A percentile compares a stretch with the other conserved stretches of the same genome.
Evolutionary conservation across 352 stramenopile species (phyloP).

Genomic region (Phytophthora fragariaefolia): DNA sequence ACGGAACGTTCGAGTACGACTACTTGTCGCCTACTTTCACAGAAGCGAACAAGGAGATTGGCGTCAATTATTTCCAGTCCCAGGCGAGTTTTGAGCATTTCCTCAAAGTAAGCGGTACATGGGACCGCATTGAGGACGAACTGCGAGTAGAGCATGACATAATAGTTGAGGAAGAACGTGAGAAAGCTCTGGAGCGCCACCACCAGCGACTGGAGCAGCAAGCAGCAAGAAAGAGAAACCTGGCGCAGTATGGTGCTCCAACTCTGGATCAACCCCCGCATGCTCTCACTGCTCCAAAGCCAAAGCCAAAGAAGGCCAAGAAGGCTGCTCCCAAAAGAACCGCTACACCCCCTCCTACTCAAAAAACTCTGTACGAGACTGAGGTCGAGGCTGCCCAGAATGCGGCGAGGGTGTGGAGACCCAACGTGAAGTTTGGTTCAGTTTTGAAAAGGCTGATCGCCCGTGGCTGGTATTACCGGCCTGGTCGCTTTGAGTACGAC

Average conservation of each 20-base stretch:
- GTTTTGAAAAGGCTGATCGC: constrained; percentile 57
- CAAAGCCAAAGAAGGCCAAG: constrained; percentile 28
- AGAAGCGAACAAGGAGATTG: constrained; percentile 52
- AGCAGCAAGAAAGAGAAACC: constrained; percentile 33
- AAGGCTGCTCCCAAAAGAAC: constrained; percentile 35
- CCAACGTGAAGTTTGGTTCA: constrained; percentile 65
- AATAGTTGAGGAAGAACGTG: constrained; percentile 58
- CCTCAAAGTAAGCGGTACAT: constrained; percentile 63
- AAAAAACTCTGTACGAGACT: constrained; percentile 31
- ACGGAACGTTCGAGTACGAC: constrained; percentile 78
- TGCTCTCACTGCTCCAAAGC: constrained; percentile 29
- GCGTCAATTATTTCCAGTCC: constrained; percentile 76
- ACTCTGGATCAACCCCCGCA: background rate
- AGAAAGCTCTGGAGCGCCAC: constrained; percentile 50
- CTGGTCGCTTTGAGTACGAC: constrained; percentile 83
- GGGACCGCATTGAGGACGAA: constrained; percentile 61
- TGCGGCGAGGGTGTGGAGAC: constrained; percentile 16
- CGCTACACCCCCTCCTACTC: constrained; percentile 5
- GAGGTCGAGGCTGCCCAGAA: constrained; percentile 31
- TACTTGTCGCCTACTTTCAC: constrained; percentile 81
- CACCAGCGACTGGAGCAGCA: constrained; percentile 45
- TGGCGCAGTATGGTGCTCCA: constrained; percentile 21
- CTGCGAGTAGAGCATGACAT: constrained; percentile 60
- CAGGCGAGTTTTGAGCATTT: constrained; percentile 61
- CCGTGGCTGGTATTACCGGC: constrained; percentile 74